phyloP scores from a whole-genome alignment of 192 early-diverging fungal species.

The Podila minutissima region DNA sequence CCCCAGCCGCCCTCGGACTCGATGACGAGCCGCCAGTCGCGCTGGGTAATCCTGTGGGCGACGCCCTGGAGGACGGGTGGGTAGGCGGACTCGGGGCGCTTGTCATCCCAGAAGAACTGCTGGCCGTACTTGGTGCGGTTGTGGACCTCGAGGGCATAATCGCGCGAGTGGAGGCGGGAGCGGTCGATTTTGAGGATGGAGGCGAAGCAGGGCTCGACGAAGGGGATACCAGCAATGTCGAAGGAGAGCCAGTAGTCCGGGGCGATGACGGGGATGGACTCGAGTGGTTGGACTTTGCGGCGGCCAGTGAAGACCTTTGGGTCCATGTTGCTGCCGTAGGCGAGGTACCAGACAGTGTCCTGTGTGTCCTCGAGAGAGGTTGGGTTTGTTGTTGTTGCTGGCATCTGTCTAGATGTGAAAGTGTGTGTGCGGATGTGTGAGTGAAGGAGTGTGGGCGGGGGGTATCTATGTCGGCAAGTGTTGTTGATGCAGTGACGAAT shows the following conservation, averaged over 20 bases:
- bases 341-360: constrained; percentile 31
- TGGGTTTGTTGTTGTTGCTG: background rate
- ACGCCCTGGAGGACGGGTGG: constrained; percentile 50
- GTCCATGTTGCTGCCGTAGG: constrained; percentile 50
- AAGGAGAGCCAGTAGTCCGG: constrained; percentile 51
- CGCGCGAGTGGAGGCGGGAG: constrained; percentile 7
- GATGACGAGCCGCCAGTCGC: constrained; percentile 43
- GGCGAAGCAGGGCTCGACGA: constrained; percentile 50
- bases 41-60: constrained; percentile 32
- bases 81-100: constrained; percentile 21
- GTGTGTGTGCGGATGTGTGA: background rate
- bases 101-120: constrained; percentile 41
- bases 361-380: background rate
- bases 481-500: too few species aligned
- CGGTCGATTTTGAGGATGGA: constrained; percentile 29
- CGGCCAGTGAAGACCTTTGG: constrained; percentile 38
- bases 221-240: constrained; percentile 42
- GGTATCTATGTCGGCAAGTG: too few species aligned
- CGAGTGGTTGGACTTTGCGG: constrained; percentile 40
- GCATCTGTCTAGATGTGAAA: background rate
- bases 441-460: background rate
- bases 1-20: constrained; percentile 50
- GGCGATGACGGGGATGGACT: constrained; percentile 26
- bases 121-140: constrained; percentile 25
- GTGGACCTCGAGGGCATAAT: constrained; percentile 41